Percentiles rank a stretch among this genome's conserved stretches.
phyloP scores from a whole-genome alignment of 192 early-diverging fungal genomes.

The Entomortierella chlamydospora region DNA sequence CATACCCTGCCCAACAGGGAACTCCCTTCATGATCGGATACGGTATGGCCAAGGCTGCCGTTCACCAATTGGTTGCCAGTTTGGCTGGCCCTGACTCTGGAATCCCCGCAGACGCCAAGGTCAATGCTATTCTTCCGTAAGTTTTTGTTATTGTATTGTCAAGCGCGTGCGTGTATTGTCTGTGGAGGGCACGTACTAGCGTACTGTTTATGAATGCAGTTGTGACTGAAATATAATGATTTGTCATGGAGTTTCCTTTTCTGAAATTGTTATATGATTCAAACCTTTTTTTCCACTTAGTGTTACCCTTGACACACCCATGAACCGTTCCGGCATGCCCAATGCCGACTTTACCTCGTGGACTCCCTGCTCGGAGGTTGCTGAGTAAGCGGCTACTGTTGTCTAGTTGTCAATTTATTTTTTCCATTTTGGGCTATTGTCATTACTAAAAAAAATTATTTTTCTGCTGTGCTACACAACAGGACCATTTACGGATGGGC shows the following conservation, averaged over 20 bases:
- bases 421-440: no score
- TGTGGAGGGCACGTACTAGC: no score
- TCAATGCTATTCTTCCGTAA: slow-evolving; percentile 78
- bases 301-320: slow-evolving; percentile 89
- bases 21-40: slow-evolving; percentile 89
- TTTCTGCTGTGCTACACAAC: no score
- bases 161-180: no score
- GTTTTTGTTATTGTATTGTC: no score
- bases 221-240: no score
- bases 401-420: not conserved
- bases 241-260: slow-evolving; percentile 22
- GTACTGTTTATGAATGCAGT: no score
- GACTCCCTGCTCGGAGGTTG: slow-evolving; percentile 84
- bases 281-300: slow-evolving; percentile 37
- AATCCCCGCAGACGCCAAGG: slow-evolving; percentile 72
- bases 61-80: slow-evolving; percentile 89
- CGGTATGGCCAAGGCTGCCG: slow-evolving; percentile 93
- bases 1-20: slow-evolving; percentile 71
- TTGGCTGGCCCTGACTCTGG: slow-evolving; percentile 78
- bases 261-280: not conserved
- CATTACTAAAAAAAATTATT: no score
- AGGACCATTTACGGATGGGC: slow-evolving; percentile 72
- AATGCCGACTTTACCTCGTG: slow-evolving; percentile 84
- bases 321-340: slow-evolving; percentile 89
- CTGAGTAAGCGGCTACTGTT: slow-evolving; percentile 72